Percentiles rank a stretch among this genome's conserved stretches.
phyloP scores from a whole-genome alignment of 805 yeast species.

The Pichia ethanolica region DNA sequence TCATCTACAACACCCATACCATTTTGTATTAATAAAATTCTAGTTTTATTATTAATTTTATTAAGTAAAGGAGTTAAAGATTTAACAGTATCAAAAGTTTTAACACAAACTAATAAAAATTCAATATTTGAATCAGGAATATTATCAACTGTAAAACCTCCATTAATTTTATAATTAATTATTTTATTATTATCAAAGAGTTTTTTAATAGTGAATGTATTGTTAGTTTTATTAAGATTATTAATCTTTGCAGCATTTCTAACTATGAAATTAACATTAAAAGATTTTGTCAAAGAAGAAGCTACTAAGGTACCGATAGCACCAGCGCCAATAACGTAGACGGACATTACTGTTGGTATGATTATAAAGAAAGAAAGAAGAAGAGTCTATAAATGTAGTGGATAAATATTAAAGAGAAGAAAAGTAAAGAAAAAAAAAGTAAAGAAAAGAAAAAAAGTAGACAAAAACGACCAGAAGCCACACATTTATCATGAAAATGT shows the following conservation, averaged over 20 bases:
- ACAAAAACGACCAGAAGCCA: too few species aligned
- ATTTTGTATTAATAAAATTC: conserved; percentile 69
- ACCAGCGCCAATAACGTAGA: conserved; percentile 30
- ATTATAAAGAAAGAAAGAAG: not conserved
- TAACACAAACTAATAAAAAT: conserved; percentile 62
- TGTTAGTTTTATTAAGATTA: conserved; percentile 13
- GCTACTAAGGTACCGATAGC: conserved; percentile 29
- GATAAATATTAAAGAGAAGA: not conserved
- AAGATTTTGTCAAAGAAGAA: conserved; percentile 15
- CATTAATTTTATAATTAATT: conserved; percentile 12
- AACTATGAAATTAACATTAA: conserved; percentile 21
- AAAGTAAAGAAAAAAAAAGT: not conserved
- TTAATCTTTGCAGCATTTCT: conserved; percentile 20
- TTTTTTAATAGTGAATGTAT: conserved; percentile 18
- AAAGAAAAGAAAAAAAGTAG: not conserved
- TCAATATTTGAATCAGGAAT: conserved; percentile 19
- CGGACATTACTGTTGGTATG: conserved; percentile 8
- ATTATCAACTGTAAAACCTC: conserved; percentile 12
- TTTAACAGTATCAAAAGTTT: conserved; percentile 61
- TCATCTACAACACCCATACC: conserved; percentile 69
- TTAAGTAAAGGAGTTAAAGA: conserved; percentile 54
- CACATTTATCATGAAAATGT: too few species aligned
- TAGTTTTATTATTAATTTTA: conserved; percentile 41
- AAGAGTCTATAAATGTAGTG: not conserved
- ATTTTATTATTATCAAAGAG: conserved; percentile 17